Evolutionary conservation across 768 basidiomycete species (phyloP), one percentile per base, ranked within the genome.

Genomic region (Tricholoma bakamatsutake): DNA sequence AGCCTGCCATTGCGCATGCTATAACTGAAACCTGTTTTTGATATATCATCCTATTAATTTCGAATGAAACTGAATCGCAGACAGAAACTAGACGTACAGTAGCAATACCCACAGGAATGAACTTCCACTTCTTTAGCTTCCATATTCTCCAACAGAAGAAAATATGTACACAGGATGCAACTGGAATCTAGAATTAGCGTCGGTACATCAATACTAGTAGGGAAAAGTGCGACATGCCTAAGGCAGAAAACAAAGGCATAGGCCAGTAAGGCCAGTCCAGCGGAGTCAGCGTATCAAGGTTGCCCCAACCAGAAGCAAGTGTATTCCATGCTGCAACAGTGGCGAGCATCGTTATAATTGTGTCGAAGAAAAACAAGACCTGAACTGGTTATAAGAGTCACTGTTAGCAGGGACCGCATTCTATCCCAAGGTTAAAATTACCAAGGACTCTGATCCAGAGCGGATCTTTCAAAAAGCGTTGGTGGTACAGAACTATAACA

Each of bases 261-360:
- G 55, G 31, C 49, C 51, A 47, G 39, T 54, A 62, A 5, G 62
- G 52, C 61, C 64, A 64, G 31, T 60, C 57, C 17, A 65, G 18
- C 24, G 45, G 55, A 8, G 34, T 24, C 13, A 64, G 37, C 35
- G 52, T 46, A 11, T 56, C 53, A 6, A 56, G 43, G 21, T 62
- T 57, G 15, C 64, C 64, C 64, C 64, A 65, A 18, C 61, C 63
- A 18, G 18, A 21, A 11, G 56, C 62, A 27, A 57, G 57, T 2
- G 34, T 27, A 30, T 58, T 52, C 60, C 62, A 63, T 13, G 60
- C 62, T 11, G 56, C 62, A 24, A 61, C 60, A 4, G 58, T 60
- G 11, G 49, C 28, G 42, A 65, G 57, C 17, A 60, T 24, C 15
- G 56, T 65, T 21, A 60, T 53, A 27, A 61, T 18, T 24, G 56